Evolutionary conservation across 805 yeast genomes (phyloP), one percentile per base, ranked within the genome.

Genomic region (Yarrowia yakushimensis): DNA sequence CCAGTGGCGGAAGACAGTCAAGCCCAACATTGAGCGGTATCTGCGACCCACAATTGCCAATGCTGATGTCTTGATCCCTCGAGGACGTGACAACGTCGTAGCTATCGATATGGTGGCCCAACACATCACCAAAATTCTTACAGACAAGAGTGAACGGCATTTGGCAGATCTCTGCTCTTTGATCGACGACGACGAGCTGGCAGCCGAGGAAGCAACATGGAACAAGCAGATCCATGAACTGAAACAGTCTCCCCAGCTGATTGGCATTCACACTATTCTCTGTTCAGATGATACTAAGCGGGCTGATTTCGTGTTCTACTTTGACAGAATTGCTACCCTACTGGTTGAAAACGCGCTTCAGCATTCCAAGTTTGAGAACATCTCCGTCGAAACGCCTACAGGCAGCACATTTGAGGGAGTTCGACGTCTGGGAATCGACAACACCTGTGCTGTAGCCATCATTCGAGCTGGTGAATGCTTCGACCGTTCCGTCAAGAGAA

Each of bases 391-490:
- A 1, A 86, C 82, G 5, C 82, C 87, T 1, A 66, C 74, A 1
- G 78, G 76, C 1, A 23, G 67, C 23, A 34, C 22, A 1, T 70
- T 66, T 42, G 25, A 45, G 11, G 78, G 77, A 1, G 60, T 71
- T 39, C 63, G 62, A 33, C 78, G 66, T 4, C 76, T 71, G 60
- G 69, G 65, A 34, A 73, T 72, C 46, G 82, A 83, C 63, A 79
- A 80, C 12, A 76, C 88, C 10, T 77, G 87, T 28, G 94, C 94
- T 0, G 88, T 90, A 6, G 87, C 87, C 66, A 83, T 92, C 42
- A 86, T 92, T 30, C 80, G 97, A 66, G 91, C 97, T 0, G 99
- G 99, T 5, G 97, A 91, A 71, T 89, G 97, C 70, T 92, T 92
- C 69, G 85, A 88, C 82, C 82, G 81, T 30, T 86, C 97, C 0